A percentile compares a stretch with the other conserved stretches of the same genome.
Evolutionary conservation across 2,329 filamentous ascomycete genomes (phyloP).

Genomic region (Trichoderma harzianum): DNA sequence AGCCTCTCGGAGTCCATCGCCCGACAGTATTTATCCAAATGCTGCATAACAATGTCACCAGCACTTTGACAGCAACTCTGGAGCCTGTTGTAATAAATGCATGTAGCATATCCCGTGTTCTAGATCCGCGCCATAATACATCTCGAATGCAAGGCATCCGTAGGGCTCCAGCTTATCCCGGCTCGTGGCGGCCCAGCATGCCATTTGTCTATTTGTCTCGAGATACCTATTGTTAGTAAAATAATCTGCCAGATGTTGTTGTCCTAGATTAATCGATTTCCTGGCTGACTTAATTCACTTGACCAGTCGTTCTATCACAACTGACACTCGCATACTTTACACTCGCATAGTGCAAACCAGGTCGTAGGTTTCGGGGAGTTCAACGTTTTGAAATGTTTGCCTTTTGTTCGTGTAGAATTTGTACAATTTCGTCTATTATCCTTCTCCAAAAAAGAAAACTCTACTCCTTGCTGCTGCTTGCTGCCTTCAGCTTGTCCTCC

Average conservation of each 20-base stretch:
- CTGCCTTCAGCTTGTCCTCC: conserved; percentile 38
- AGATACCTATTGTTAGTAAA: neutral
- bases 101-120: neutral
- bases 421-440: conserved; percentile 19
- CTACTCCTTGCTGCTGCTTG: conserved; percentile 30
- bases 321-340: neutral
- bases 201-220: neutral
- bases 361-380: neutral
- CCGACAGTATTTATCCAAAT: neutral
- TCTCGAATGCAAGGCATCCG: neutral
- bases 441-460: neutral
- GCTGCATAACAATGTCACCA: neutral
- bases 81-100: neutral
- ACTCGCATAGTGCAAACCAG: neutral
- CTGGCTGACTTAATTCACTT: neutral
- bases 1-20: neutral
- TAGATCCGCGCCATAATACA: neutral
- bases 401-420: conserved; percentile 16
- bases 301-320: neutral
- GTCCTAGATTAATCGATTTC: neutral
- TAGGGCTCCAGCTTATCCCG: neutral
- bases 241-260: neutral
- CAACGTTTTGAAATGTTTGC: neutral
- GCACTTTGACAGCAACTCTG: neutral
- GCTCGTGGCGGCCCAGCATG: neutral